A percentile compares a stretch with the other conserved stretches of the same genome.
Evolutionary conservation across 768 basidiomycete genomes (phyloP).

Genomic region (Hericium alpestre): DNA sequence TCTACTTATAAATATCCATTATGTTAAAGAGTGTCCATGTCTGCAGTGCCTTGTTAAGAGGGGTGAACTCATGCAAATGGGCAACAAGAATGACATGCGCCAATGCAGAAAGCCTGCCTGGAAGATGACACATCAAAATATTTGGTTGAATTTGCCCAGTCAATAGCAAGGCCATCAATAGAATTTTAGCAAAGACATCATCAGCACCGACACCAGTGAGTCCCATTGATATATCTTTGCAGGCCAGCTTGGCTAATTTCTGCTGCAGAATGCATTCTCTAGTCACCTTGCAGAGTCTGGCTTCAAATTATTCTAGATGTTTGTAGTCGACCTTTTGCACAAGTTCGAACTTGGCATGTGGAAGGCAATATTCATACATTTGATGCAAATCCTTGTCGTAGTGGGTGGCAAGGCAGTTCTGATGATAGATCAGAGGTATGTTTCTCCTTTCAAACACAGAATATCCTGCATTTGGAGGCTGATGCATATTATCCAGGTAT

Average conservation of each 20-base stretch:
- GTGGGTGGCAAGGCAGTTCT: neutral
- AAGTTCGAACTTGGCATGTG: constrained; percentile 32
- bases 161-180: neutral
- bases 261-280: constrained; percentile 27
- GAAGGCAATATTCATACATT: constrained; percentile 27
- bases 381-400: constrained; percentile 23
- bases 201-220: constrained; percentile 22
- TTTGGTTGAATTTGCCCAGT: neutral
- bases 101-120: constrained; percentile 4
- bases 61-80: constrained; percentile 13
- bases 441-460: no score
- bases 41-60: constrained; percentile 19
- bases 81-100: constrained; percentile 2
- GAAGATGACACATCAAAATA: constrained; percentile 8
- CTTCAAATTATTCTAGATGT: constrained; percentile 18
- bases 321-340: constrained; percentile 29
- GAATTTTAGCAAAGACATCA: constrained; percentile 15
- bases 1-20: constrained; percentile 17
- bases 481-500: neutral
- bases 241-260: no score
- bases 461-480: no score
- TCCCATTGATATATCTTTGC: neutral
- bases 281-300: constrained; percentile 13
- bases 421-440: no score
- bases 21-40: constrained; percentile 21